phyloP scores from a whole-genome alignment of 768 basidiomycete genomes.

The Mycena vitilis region DNA sequence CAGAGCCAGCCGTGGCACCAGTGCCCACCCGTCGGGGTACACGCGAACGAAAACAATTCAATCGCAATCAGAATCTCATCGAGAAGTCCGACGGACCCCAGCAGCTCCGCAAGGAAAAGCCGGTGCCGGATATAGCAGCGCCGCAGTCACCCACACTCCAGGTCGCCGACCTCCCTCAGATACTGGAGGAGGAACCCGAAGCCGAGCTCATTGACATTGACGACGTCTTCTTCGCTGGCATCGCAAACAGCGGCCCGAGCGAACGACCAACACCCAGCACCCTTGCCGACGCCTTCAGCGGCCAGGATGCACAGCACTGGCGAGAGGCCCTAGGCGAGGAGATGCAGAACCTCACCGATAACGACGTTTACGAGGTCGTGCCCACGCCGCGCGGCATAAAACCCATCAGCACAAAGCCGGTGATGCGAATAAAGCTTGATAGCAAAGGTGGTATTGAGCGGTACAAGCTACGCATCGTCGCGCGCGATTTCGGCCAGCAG shows the following conservation, averaged over 20 bases:
- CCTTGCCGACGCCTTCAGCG: neutral
- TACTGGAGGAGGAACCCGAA: neutral
- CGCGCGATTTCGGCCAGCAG: neutral
- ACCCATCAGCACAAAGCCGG: neutral
- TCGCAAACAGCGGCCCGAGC: constrained; percentile 1
- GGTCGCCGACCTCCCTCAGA: neutral
- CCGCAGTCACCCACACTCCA: neutral
- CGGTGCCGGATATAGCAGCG: neutral
- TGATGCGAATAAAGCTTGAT: neutral
- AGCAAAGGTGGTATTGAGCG: neutral
- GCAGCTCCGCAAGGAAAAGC: neutral
- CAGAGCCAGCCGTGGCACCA: neutral
- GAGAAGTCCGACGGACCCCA: constrained; percentile 2
- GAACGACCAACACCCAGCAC: neutral
- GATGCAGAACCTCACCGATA: neutral
- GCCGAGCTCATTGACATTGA: neutral
- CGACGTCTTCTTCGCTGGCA: neutral
- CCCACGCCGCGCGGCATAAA: neutral
- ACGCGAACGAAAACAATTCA: neutral
- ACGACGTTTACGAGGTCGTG: neutral
- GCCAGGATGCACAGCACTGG: neutral
- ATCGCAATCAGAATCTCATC: neutral
- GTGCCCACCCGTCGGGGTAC: neutral
- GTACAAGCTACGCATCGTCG: neutral
- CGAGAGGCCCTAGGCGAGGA: neutral